Evolutionary conservation across 768 basidiomycete genomes (phyloP), one percentile per base, ranked within the genome.

Genomic region (Tricholoma bakamatsutake): DNA sequence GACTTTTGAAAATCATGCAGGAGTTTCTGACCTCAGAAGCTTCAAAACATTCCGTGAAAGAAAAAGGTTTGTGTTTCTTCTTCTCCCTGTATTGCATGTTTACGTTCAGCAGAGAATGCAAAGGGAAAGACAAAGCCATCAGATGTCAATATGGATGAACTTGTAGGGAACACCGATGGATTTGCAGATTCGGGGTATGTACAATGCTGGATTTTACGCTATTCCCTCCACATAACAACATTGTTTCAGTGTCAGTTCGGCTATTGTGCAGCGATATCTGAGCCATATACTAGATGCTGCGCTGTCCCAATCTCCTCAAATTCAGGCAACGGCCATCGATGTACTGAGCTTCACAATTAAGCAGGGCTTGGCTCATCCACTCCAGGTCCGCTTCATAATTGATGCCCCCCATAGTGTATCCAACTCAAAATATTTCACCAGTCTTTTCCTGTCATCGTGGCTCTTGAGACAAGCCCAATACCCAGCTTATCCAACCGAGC

Each of bases 181-280:
- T 96, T 98, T 67, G 93, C 96, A 0, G 97, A 98, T 62, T 98
- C 96, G 5, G 95, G 95, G 97, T 98, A 71, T 63, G 83, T 58
- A 4, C 7, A 18, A 9, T 42, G 8, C 9, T 40, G 3, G 17
- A 30, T 1, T 30, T 15, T 21, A 4, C 37, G 45, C 8, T 17
- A 27, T 47, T n/a, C 15, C 13, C 12, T 27, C 1, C 11, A 7
- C 3, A 31, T 15, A 18, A 4, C 17, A 18, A 56, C 11, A 59
- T 40, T 48, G 34, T 47, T 58, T 6, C 63, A 98, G 96, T 27
- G 92, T 98, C 58, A 93, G 91, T 69, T 95, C 96, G 1, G 91
- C 93, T 3, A 81, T 99, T 35, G 87, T 98, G 0, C 97, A 99
- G 64, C 89, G 96, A 8, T 98, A 98, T 64, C 75, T 98, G 40